Evolutionary conservation across 2,329 filamentous ascomycete species (phyloP), one percentile per base, ranked within the genome.

Genomic region (Aplosporella prunicola): DNA sequence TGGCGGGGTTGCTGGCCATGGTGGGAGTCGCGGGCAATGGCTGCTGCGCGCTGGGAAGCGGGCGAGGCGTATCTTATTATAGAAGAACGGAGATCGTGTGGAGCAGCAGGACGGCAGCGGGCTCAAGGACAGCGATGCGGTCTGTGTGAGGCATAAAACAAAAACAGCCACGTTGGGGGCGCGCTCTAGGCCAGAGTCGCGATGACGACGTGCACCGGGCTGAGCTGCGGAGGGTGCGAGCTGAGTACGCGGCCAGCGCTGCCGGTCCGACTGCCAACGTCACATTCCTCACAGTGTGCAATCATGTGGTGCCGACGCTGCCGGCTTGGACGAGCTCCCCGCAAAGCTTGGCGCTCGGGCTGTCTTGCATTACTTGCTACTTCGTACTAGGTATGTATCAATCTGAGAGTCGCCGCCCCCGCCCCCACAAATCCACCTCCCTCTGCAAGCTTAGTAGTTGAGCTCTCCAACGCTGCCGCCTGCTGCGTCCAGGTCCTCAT

Each of bases 401-500:
- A 29, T 29, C 27, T 29, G 13, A 8, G n/a, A 29, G 30, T 34
- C 36, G 24, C 30, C 20, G 31, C 24, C 30, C 30, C 27, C 13
- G 27, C 26, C 26, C 14, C 26, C 13, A 10, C n/a, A n/a, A n/a
- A n/a, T n/a, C 27, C 24, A 31, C 18, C 18, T 29, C 29, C 25
- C 25, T 14, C 20, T 14, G 8, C 16, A 14, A 22, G n/a, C 48
- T 56, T 72, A 96, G 56, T 96, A 96, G 62, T 96, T 93, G 52
- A 96, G 67, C 64, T 95, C 89, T 18, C 84, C 82, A 26, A 80
- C 78, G 26, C 80, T 84, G 35, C 60, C 59, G 25, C 61, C 62
- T 35, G 64, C 66, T n/a, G 93, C 89, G 64, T 98, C 91, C 16
- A 98, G 68, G 56, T 98, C 91, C 60, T 98, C 93, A 56, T 98